A percentile compares a stretch with the other conserved stretches of the same genome.
Evolutionary conservation across 2,329 filamentous ascomycete species (phyloP).

Genomic region (Arthroderma uncinatum): DNA sequence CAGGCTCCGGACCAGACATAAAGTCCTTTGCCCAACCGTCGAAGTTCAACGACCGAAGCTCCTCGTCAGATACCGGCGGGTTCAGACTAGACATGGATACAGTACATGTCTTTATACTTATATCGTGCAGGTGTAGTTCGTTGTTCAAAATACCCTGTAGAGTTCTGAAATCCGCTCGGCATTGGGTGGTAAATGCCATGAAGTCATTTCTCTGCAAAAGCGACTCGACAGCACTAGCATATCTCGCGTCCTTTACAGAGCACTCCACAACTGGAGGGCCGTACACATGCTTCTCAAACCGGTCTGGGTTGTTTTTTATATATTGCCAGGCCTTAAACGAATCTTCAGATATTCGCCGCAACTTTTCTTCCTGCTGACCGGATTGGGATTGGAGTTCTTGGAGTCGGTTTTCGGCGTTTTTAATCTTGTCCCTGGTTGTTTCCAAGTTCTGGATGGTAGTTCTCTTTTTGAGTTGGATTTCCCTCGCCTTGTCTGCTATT

Average conservation of each 20-base stretch:
- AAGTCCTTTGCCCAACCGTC: slow-evolving; percentile 72
- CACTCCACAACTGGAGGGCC: slow-evolving; percentile 73
- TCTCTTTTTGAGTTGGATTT: slow-evolving; percentile 30
- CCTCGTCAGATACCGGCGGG: slow-evolving; percentile 43
- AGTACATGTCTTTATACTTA: slow-evolving; percentile 57
- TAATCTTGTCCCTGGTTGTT: slow-evolving; percentile 18
- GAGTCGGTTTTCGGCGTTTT: slow-evolving; percentile 40
- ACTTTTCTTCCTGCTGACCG: slow-evolving; percentile 59
- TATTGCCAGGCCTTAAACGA: slow-evolving; percentile 65
- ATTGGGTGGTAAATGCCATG: slow-evolving; percentile 62
- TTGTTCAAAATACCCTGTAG: slow-evolving; percentile 56
- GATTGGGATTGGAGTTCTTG: slow-evolving; percentile 57
- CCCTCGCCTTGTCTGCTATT: slow-evolving; percentile 30
- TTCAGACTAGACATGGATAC: slow-evolving; percentile 45
- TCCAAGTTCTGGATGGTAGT: slow-evolving; percentile 22
- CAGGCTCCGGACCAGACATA: slow-evolving; percentile 66
- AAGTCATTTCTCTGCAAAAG: slow-evolving; percentile 45
- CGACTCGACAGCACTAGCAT: slow-evolving; percentile 51
- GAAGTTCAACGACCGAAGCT: slow-evolving; percentile 53
- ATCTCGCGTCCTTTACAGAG: slow-evolving; percentile 61
- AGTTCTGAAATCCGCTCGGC: slow-evolving; percentile 59
- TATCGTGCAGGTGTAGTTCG: slow-evolving; percentile 53
- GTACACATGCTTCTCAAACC: slow-evolving; percentile 66
- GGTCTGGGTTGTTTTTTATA: slow-evolving; percentile 58
- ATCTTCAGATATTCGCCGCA: slow-evolving; percentile 52